Base-by-base conservation (phyloP, 2,329 filamentous ascomycete species). In the Chrysoporthe austroafricana region DNA sequence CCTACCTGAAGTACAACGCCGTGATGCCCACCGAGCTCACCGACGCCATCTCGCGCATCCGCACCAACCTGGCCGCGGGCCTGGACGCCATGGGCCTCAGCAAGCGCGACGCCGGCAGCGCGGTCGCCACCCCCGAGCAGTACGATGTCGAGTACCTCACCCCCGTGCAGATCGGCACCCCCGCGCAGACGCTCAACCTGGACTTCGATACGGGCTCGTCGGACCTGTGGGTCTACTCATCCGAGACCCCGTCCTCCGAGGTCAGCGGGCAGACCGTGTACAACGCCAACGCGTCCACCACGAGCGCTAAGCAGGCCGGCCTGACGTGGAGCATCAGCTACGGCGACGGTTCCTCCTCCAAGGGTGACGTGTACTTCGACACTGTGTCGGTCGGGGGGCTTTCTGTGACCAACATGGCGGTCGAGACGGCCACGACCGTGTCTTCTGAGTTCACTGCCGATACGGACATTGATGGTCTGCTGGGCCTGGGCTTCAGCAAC, bases 131-230 rank as follows among this genome's bases (percentile, higher is more conserved):
- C 75, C 78, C 14, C 69, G 72, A 79, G 34, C 69, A 73, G 34
- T 76, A 76, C n/a, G 68, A 75, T 9, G 79, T 21, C 75, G 82
- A 62, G 72, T 79, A 87, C 70, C 77, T 87, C 58, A 82, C 82
- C 44, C 86, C 88, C 0, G 88, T 91, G 65, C 84, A 81, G 32
- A 81, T 91, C 73, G 90, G 89, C 66, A 82, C 72, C 1, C 78
- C 77, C 34, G 73, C 77, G 8, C 84, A 86, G 71, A 87, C 81
- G 7, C 73, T 91, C 73, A 84, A 86, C 71, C 79, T 91, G 71
- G 86, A 91, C 76, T 87, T 91, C 71, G 89, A 91, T 73, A 91
- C 89, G 48, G 89, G 89, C 36, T 90, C 86, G 63, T 83, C 88
- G 54, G 89, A 91, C 78, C 74, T 79, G 26, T 79, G 77, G 78